Evolutionary conservation across 192 early-diverging fungal genomes (phyloP), one percentile per base, ranked within the genome.

Genomic region (Pecoramyces ruminantium): DNA sequence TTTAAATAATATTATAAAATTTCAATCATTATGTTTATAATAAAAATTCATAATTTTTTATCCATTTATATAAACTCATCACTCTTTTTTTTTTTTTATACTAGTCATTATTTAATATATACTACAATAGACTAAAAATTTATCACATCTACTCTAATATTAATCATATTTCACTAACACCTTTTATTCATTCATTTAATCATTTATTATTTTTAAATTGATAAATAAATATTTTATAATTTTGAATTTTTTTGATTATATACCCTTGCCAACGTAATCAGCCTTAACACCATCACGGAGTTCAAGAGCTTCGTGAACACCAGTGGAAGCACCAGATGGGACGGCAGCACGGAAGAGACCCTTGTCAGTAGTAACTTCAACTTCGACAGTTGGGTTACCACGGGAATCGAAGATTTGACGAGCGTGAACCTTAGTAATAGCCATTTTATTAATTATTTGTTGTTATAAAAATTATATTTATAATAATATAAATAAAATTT

Each of bases 341-440:
- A 99, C 97, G 78, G 93, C 96, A 58, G 97, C 96, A 81, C 95
- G 94, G 93, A 99, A 99, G 79, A 94, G 87, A 83, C 97, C 97
- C 87, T 96, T 92, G 79, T 88, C 89, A 83, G 97, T 99, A 81
- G 93, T 95, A 87, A 99, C 88, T 81, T 99, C 97, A 58, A 98
- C 97, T 88, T 99, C 96, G 81, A 99, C 93, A 80, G 97, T 99
- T 81, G 97, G 97, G 92, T 98, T 98, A 83, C 97, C 97, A 82
- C 97, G 93, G 78, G 97, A 99, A 90, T 99, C 97, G 84, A 96
- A 98, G 89, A 99, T 99, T 88, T 97, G 96, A 88, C 97, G 93
- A 79, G 95, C 96, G 87, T 92, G 88, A 84, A 95, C 88, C 81
- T 92, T 92, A 80, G 85, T 88, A 82, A 93, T 91, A 78, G 92